phyloP scores from a whole-genome alignment of 768 basidiomycete species.

The Macrocybe gigantea region DNA sequence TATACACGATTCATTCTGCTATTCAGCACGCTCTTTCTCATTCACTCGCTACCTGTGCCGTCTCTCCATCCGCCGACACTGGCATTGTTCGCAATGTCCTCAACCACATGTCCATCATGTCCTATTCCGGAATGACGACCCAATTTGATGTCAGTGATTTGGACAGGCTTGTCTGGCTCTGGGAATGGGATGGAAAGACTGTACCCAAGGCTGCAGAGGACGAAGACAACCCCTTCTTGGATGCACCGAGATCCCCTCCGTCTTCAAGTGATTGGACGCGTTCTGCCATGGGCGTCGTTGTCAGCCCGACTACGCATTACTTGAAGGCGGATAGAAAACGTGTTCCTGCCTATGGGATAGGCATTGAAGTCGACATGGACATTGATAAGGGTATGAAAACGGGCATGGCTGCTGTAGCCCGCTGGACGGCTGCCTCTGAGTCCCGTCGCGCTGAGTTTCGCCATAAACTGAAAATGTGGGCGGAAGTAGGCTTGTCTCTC shows the following conservation, averaged over 20 bases:
- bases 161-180: constrained; percentile 76
- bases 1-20: constrained; percentile 58
- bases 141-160: constrained; percentile 67
- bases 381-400: constrained; percentile 73
- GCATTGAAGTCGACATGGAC: constrained; percentile 83
- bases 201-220: constrained; percentile 31
- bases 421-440: constrained; percentile 75
- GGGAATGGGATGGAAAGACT: constrained; percentile 75
- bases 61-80: constrained; percentile 70
- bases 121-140: constrained; percentile 61
- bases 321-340: constrained; percentile 61
- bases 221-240: constrained; percentile 72
- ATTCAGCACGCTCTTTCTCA: constrained; percentile 82
- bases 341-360: constrained; percentile 76
- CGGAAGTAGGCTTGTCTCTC: constrained; percentile 36
- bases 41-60: constrained; percentile 77
- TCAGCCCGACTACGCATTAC: constrained; percentile 69
- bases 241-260: constrained; percentile 21
- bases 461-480: constrained; percentile 60
- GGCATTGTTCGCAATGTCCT: constrained; percentile 74
- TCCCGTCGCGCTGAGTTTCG: constrained; percentile 52
- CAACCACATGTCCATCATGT: constrained; percentile 66
- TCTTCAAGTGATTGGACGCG: constrained; percentile 66
- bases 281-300: constrained; percentile 72
- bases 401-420: constrained; percentile 86